Evolutionary conservation across 495 filamentous ascomycete species (phyloP).

Genomic region (Podospora fimiseda): DNA sequence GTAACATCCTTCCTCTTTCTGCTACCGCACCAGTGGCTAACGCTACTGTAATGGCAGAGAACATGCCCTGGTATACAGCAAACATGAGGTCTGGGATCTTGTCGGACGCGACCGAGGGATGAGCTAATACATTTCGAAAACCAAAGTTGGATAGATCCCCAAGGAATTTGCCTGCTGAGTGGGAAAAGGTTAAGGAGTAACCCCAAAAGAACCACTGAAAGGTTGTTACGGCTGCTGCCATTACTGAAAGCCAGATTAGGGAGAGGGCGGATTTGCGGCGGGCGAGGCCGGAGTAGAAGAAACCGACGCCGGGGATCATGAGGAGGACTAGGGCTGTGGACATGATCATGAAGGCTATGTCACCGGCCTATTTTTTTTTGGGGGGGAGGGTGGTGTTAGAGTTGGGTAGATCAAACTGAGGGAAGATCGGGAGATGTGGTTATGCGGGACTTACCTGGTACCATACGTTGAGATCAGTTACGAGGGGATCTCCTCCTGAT

Average conservation of each 20-base stretch:
- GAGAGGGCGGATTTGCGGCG: conserved; percentile 90
- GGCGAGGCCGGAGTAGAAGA: conserved; percentile 96
- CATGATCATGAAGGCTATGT: conserved; percentile 85
- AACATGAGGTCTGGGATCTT: conserved; percentile 88
- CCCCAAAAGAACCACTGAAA: conserved; percentile 99
- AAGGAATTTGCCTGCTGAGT: conserved; percentile 72
- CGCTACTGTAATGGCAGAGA: conserved; percentile 87
- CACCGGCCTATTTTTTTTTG: conserved; percentile 55
- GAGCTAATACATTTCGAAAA: conserved; percentile 70
- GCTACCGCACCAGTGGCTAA: conserved; percentile 86
- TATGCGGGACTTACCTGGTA: conserved; percentile 68
- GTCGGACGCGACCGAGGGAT: conserved; percentile 66
- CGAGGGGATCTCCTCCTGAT: conserved; percentile 69
- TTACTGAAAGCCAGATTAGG: conserved; percentile 90
- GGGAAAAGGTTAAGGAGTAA: conserved; percentile 88
- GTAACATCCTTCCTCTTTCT: conserved; percentile 89
- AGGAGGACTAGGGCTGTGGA: conserved; percentile 84
- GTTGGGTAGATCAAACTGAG: neutral
- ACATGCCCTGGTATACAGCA: conserved; percentile 94
- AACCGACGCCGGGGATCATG: conserved; percentile 97
- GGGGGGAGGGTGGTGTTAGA: conserved; percentile 1
- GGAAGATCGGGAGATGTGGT: neutral
- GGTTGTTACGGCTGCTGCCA: conserved; percentile 79
- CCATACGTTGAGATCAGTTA: conserved; percentile 69
- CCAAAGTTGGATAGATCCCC: conserved; percentile 80